Base-by-base conservation (phyloP, 2,329 filamentous ascomycete genomes). In the Myriangium duriaei region DNA sequence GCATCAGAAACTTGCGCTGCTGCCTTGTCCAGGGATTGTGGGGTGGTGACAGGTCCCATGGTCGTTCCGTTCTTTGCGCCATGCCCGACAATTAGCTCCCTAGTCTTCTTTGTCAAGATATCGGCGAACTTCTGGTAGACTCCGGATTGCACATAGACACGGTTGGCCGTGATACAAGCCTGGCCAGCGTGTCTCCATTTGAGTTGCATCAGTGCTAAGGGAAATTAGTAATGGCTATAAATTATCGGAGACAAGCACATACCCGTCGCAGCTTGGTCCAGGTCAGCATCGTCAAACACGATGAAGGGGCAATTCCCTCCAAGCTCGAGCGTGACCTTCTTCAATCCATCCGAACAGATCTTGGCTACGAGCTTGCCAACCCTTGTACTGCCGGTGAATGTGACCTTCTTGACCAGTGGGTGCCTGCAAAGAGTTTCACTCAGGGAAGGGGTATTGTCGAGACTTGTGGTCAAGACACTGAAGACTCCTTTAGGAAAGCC, bases 261-360 rank as follows among this genome's bases (percentile, higher is more conserved):
- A 67, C 66, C 51, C 54, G 64, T 57, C 46, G 65, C 53, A n/a
- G 69, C 69, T 48, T 71, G 65, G 11, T 76, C 67, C 13, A 78
- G 60, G 47, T 76, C 68, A 9, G 74, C 74, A 53, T 79, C 74
- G 43, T 77, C 71, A 43, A 79, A 79, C 17, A 79, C 67, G 13
- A 79, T 51, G 49, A 77, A 75, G 1, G 74, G 74, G 42, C 74
- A 78, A 52, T 79, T 79, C 12, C 74, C 74, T 37, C 74, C 74
- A 9, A 79, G 61, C 49, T 79, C 74, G 5, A 79, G 61, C 0
- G 75, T 79, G 13, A 74, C 63, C 47, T 79, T 79, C 61, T 78
- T 79, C 41, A 79, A 52, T 1, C 70, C 72, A 31, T 73, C 66
- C 0, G 71, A 60, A 48, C 74, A 79, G 39, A 73, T 64, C 33